Percentiles rank a stretch among this genome's conserved stretches.
These are phyloP conservation scores for Blepharisma japonicum DNA, from an alignment of 73 alveolate species.

Conservation along the genomic window DNA sequence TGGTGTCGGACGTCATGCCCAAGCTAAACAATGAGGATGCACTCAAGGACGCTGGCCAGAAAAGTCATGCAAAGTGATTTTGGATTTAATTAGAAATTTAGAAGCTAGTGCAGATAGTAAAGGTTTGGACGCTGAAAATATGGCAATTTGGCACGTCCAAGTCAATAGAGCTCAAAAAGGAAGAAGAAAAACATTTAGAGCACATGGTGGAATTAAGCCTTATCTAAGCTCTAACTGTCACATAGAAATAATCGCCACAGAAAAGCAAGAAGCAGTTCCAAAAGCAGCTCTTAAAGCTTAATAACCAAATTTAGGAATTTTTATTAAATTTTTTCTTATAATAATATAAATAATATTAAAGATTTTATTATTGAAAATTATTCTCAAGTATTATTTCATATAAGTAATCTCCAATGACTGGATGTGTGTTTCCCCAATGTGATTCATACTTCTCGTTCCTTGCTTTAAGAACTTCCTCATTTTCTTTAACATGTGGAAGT, in stretches of 20 bases:
- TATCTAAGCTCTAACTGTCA: slow-evolving; percentile 4
- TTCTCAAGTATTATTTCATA: too few species aligned
- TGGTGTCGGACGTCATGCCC: slow-evolving; percentile 86
- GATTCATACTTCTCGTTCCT: background rate
- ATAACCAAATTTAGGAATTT: background rate
- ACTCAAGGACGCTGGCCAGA: slow-evolving; percentile 93
- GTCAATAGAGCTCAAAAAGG: slow-evolving; percentile 93
- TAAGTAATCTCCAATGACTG: background rate
- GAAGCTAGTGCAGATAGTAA: slow-evolving; percentile 85
- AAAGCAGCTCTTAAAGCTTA: slow-evolving; percentile 5
- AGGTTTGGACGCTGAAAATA: slow-evolving; percentile 78
- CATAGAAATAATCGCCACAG: slow-evolving; percentile 15
- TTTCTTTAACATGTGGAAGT: background rate
- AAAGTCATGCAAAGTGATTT: slow-evolving; percentile 77
- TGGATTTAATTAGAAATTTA: slow-evolving; percentile 73
- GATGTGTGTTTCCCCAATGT: background rate
- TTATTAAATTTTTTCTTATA: too few species aligned
- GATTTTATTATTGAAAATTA: too few species aligned
- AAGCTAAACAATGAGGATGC: slow-evolving; percentile 75
- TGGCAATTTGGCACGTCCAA: slow-evolving; percentile 73
- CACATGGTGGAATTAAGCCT: slow-evolving; percentile 92
- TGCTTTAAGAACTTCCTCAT: background rate
- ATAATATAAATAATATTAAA: too few species aligned
- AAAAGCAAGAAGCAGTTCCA: slow-evolving; percentile 18
- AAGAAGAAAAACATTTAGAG: slow-evolving; percentile 96